These are phyloP conservation scores for Trebouxia sp. DNA, from an alignment of 139 green algal genomes.

Conservation along the genomic window DNA sequence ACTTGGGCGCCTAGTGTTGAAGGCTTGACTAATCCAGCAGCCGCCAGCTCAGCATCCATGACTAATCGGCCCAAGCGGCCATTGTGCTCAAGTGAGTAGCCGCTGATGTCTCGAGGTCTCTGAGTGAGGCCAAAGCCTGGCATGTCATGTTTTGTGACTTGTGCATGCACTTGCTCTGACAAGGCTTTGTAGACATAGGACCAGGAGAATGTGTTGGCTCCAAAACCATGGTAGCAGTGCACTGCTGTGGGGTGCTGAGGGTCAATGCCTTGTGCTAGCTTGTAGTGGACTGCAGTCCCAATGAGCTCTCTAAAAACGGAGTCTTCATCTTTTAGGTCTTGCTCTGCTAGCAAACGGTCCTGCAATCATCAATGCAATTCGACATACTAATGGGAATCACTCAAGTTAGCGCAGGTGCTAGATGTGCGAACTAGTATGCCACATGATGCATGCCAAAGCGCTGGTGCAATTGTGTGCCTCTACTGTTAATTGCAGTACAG, in stretches of 20 bases:
- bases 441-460: too few species aligned
- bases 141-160: conserved; percentile 82
- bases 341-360: conserved; percentile 42
- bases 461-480: too few species aligned
- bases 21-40: conserved; percentile 16
- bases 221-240: conserved; percentile 89
- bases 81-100: conserved; percentile 78
- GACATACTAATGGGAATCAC: conserved; percentile 2
- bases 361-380: conserved; percentile 16
- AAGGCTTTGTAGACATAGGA: conserved; percentile 57
- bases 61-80: conserved; percentile 51
- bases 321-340: conserved; percentile 58
- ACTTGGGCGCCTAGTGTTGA: neutral
- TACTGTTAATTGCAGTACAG: too few species aligned
- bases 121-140: conserved; percentile 85
- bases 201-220: conserved; percentile 74
- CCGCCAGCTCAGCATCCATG: conserved; percentile 63
- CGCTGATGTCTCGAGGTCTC: conserved; percentile 43
- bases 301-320: conserved; percentile 55
- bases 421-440: too few species aligned
- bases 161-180: conserved; percentile 46
- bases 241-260: conserved; percentile 28
- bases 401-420: neutral
- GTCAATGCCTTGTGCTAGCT: conserved; percentile 27
- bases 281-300: conserved; percentile 59